Conservation (phyloP, 495 filamentous ascomycete genomes). For the Penicilliopsis zonata region DNA sequence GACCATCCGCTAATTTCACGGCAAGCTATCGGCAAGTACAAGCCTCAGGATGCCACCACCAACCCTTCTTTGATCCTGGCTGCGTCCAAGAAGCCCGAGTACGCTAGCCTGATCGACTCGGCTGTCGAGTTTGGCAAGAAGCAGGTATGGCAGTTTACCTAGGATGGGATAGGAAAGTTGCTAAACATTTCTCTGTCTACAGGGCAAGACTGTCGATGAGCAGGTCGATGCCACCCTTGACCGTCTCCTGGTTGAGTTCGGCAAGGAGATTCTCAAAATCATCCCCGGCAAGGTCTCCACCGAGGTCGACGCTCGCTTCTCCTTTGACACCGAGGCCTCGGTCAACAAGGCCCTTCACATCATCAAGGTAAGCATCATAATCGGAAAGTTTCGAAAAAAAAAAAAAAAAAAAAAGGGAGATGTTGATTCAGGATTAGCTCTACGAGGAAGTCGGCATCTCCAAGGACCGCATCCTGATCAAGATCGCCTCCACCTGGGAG, state of each 20-base stretch:
- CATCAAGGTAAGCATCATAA: constrained; percentile 59
- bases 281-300: constrained; percentile 97
- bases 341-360: constrained; percentile 95
- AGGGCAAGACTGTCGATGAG: constrained; percentile 49
- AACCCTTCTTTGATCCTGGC: constrained; percentile 97
- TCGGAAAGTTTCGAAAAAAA: background rate
- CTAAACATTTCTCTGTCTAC: too few relatives aligned
- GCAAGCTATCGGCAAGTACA: constrained; percentile 99
- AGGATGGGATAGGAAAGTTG: too few relatives aligned
- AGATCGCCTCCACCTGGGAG: constrained; percentile 60
- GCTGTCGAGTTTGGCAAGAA: constrained; percentile 79
- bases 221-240: constrained; percentile 79
- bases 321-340: constrained; percentile 86
- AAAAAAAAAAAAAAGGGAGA: constrained; percentile 1
- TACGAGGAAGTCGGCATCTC: constrained; percentile 84
- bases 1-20: too few relatives aligned
- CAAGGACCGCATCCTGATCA: constrained; percentile 74
- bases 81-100: constrained; percentile 95
- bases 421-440: constrained; percentile 43
- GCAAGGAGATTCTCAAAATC: constrained; percentile 92
- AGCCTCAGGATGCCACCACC: constrained; percentile 98
- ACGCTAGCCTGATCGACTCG: constrained; percentile 80
- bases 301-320: constrained; percentile 93
- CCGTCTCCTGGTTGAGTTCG: constrained; percentile 93
- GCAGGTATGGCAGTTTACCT: constrained; percentile 40